Evolutionary conservation across 805 yeast genomes (phyloP).

Genomic region (Lachancea nothofagi): DNA sequence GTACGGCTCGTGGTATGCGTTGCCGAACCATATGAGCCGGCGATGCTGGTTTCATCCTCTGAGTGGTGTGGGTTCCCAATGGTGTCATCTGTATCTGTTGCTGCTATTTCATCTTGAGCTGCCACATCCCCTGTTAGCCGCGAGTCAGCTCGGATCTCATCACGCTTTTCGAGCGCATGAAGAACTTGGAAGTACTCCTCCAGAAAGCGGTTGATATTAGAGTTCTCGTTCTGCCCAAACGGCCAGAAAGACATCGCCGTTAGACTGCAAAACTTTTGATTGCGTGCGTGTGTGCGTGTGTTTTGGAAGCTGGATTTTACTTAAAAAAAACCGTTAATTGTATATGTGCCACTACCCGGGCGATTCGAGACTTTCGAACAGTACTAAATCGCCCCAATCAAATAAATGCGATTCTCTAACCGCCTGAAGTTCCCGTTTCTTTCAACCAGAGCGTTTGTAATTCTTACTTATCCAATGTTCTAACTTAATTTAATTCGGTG

Average conservation of each 20-base stretch:
- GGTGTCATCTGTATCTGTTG: background rate
- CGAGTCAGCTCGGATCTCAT: slow-evolving; percentile 11
- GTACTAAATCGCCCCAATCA: slow-evolving; percentile 4
- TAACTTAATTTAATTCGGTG: no score
- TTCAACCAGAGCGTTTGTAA: background rate
- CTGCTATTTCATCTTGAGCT: slow-evolving; percentile 1
- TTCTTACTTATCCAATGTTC: no score
- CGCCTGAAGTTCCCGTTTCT: no score
- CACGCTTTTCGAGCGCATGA: slow-evolving; percentile 23
- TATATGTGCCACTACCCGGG: slow-evolving; percentile 1
- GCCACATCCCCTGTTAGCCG: background rate
- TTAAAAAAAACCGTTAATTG: background rate
- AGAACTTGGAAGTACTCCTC: slow-evolving; percentile 36
- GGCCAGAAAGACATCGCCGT: slow-evolving; percentile 41
- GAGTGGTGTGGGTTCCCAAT: slow-evolving; percentile 1
- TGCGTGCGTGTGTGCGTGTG: background rate
- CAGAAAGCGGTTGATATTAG: slow-evolving; percentile 37
- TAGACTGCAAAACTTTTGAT: background rate
- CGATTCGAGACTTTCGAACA: background rate
- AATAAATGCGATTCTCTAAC: no score
- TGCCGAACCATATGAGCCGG: background rate
- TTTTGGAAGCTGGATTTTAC: no score
- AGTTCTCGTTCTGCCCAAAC: slow-evolving; percentile 36
- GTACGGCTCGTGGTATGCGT: background rate
- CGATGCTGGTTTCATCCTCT: slow-evolving; percentile 3